A percentile compares a stretch with the other conserved stretches of the same genome.
These are phyloP conservation scores for Dioscorea zingiberensis DNA, from an alignment of 106 monocot species.

Conservation along the genomic window DNA sequence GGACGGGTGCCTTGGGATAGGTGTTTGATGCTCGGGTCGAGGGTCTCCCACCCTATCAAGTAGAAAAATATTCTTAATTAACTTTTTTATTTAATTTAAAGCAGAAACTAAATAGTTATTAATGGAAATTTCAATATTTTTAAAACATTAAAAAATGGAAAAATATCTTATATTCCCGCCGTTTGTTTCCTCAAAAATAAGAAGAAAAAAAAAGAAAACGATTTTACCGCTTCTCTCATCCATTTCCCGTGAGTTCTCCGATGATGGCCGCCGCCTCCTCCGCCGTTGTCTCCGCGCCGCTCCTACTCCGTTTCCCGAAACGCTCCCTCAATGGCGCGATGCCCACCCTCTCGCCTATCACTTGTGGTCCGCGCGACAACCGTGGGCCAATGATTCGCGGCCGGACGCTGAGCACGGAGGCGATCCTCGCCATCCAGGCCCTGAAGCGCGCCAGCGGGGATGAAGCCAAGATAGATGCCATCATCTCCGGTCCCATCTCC, in stretches of 20 bases:
- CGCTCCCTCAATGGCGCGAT: neutral
- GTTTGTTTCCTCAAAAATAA: no score
- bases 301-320: neutral
- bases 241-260: neutral
- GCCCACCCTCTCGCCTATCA: constrained; percentile 1
- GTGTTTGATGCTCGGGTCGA: no score
- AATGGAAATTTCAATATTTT: no score
- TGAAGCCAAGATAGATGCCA: constrained; percentile 8
- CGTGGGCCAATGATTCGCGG: constrained; percentile 53
- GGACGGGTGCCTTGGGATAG: no score
- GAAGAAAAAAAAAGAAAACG: no score
- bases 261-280: neutral
- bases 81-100: no score
- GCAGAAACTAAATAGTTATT: no score
- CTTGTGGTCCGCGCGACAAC: constrained; percentile 41
- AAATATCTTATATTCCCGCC: no score
- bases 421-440: constrained; percentile 83
- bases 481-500: constrained; percentile 21
- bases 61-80: no score
- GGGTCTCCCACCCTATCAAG: no score
- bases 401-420: constrained; percentile 77
- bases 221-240: neutral
- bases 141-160: no score
- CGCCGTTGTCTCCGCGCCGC: neutral
- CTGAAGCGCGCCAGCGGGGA: constrained; percentile 54